Percentiles rank a stretch among this genome's conserved stretches.
These are phyloP conservation scores for Fusarium buxicola DNA, from an alignment of 2,329 filamentous ascomycete species.

Conservation along the genomic window DNA sequence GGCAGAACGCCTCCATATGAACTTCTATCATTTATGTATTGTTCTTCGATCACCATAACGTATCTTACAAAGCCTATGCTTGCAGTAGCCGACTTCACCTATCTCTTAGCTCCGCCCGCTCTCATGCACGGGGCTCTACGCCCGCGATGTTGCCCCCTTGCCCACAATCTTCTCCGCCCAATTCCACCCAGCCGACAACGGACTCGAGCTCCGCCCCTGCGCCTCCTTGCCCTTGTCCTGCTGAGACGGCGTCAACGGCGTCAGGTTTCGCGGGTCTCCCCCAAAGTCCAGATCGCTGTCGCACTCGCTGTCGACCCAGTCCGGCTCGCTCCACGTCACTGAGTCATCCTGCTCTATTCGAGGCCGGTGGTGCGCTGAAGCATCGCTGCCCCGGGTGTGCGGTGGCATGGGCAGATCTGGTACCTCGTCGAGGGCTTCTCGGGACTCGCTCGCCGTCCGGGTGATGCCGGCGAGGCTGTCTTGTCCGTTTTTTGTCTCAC, in stretches of 20 bases:
- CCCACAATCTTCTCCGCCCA: slow-evolving; percentile 68
- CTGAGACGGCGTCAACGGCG: slow-evolving; percentile 27
- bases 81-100: slow-evolving; percentile 6
- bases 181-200: slow-evolving; percentile 55
- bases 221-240: slow-evolving; percentile 40
- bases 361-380: slow-evolving; percentile 23
- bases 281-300: slow-evolving; percentile 46
- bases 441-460: slow-evolving; percentile 47
- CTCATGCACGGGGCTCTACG: slow-evolving; percentile 46
- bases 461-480: slow-evolving; percentile 28
- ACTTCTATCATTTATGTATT: slow-evolving; percentile 33
- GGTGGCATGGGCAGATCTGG: slow-evolving; percentile 55
- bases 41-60: slow-evolving; percentile 7
- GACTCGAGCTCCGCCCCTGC: slow-evolving; percentile 44
- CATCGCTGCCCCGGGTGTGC: slow-evolving; percentile 40
- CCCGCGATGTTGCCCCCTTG: slow-evolving; percentile 48
- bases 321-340: slow-evolving; percentile 69
- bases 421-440: slow-evolving; percentile 58
- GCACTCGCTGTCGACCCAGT: slow-evolving; percentile 42
- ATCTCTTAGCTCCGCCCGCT: slow-evolving; percentile 28
- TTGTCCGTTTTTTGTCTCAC: slow-evolving; percentile 65
- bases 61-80: slow-evolving; percentile 16
- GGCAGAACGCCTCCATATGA: slow-evolving; percentile 17
- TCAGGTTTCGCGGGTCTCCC: slow-evolving; percentile 33
- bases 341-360: slow-evolving; percentile 60